Percentiles rank a stretch among this genome's conserved stretches.
Conservation (phyloP, 768 basidiomycete genomes). For the Obba rivulosa region DNA sequence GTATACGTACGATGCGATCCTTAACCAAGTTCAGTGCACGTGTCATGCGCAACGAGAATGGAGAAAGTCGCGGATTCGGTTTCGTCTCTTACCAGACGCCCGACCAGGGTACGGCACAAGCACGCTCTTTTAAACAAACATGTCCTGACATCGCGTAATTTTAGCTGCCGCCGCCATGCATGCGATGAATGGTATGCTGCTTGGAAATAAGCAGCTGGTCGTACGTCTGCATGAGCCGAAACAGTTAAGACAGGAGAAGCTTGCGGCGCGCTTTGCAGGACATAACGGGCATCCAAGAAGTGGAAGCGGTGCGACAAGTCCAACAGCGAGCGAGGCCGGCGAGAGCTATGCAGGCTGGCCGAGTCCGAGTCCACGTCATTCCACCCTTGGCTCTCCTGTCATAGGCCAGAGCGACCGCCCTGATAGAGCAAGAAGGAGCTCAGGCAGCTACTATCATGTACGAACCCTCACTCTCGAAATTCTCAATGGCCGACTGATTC, state of each 20-base stretch:
- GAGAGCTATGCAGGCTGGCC: slow-evolving; percentile 71
- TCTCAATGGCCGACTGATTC: not conserved
- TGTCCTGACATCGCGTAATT: not conserved
- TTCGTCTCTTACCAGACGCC: slow-evolving; percentile 86
- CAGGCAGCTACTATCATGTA: slow-evolving; percentile 85
- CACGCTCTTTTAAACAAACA: not conserved
- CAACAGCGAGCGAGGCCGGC: slow-evolving; percentile 75
- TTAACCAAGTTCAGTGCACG: slow-evolving; percentile 55
- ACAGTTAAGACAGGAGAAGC: slow-evolving; percentile 83
- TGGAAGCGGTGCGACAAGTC: slow-evolving; percentile 81
- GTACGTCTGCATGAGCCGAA: slow-evolving; percentile 90
- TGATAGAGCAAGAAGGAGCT: slow-evolving; percentile 69
- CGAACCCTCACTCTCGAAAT: slow-evolving; percentile 13
- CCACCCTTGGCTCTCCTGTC: slow-evolving; percentile 52
- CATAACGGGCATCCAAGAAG: slow-evolving; percentile 77
- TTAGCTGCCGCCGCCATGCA: slow-evolving; percentile 70
- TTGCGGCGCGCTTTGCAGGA: slow-evolving; percentile 72
- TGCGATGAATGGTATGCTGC: slow-evolving; percentile 69
- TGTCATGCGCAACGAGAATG: slow-evolving; percentile 84
- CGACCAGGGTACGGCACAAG: slow-evolving; percentile 56
- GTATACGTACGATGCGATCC: not conserved
- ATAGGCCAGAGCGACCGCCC: slow-evolving; percentile 46
- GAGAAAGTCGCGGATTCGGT: slow-evolving; percentile 83
- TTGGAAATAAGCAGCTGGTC: slow-evolving; percentile 75
- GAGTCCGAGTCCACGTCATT: slow-evolving; percentile 58